Evolutionary conservation across 257 asterid genomes (phyloP).

Genomic region (Capsicum rhomboideum): DNA sequence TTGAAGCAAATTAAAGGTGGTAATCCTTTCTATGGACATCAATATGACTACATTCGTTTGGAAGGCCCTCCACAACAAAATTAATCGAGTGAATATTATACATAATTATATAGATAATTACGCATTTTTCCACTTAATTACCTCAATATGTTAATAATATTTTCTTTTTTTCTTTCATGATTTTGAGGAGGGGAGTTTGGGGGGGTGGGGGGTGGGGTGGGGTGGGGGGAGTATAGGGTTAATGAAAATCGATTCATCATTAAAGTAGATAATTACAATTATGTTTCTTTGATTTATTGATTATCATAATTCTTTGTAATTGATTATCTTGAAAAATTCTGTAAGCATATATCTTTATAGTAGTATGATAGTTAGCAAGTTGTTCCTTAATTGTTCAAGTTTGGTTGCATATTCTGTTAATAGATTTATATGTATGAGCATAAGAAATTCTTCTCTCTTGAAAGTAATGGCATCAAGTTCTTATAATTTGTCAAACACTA

Average conservation of each 20-base stretch:
- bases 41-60: conserved; percentile 52
- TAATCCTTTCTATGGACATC: conserved; percentile 22
- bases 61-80: conserved; percentile 22
- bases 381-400: neutral
- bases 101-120: neutral
- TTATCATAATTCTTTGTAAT: neutral
- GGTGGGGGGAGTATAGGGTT: too few relatives aligned
- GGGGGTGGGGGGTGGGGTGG: too few relatives aligned
- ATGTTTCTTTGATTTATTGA: neutral
- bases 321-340: neutral
- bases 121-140: neutral
- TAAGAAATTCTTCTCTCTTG: too few relatives aligned
- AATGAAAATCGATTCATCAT: too few relatives aligned
- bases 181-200: neutral
- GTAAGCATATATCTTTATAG: neutral
- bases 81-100: neutral
- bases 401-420: neutral
- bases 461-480: neutral
- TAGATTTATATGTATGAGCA: too few relatives aligned
- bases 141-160: neutral
- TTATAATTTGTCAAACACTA: neutral
- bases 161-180: neutral
- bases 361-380: neutral
- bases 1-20: conserved; percentile 18
- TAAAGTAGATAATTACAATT: neutral